phyloP scores from a whole-genome alignment of 768 basidiomycete genomes.

The Hypholoma sublateritium region DNA sequence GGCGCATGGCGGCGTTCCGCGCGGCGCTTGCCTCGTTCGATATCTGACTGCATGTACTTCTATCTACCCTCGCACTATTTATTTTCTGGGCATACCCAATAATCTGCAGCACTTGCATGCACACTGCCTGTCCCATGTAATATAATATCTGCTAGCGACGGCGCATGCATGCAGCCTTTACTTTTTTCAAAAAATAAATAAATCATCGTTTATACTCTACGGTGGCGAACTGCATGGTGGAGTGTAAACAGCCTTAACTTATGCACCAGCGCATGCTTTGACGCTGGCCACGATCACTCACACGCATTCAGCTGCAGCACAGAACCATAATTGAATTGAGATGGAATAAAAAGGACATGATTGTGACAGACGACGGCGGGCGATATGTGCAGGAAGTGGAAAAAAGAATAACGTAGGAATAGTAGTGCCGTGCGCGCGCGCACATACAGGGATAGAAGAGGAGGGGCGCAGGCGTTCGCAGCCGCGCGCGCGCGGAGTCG shows the following conservation, averaged over 20 bases:
- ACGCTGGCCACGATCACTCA: too few species aligned
- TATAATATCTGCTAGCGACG: neutral
- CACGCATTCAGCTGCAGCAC: slow-evolving; percentile 9
- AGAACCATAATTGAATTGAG: slow-evolving; percentile 37
- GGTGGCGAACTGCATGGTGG: too few species aligned
- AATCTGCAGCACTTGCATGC: neutral
- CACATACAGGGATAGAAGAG: slow-evolving; percentile 10
- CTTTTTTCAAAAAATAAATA: too few species aligned
- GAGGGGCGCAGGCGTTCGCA: slow-evolving; percentile 14
- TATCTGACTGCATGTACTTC: slow-evolving; percentile 15
- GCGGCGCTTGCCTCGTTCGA: slow-evolving; percentile 52
- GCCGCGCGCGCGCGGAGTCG: slow-evolving; percentile 12
- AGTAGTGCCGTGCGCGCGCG: slow-evolving; percentile 23
- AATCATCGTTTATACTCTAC: too few species aligned
- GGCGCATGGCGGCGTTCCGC: slow-evolving; percentile 65
- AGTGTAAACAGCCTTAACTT: too few species aligned
- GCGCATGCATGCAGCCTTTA: too few species aligned
- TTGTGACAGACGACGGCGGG: slow-evolving; percentile 20
- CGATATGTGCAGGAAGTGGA: slow-evolving; percentile 31
- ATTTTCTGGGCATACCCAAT: neutral
- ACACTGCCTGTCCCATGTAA: neutral
- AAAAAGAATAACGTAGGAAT: slow-evolving; percentile 31
- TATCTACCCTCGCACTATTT: neutral
- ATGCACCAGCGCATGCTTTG: too few species aligned
- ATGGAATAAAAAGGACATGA: slow-evolving; percentile 49